A percentile compares a stretch with the other conserved stretches of the same genome.
phyloP scores from a whole-genome alignment of 2,329 filamentous ascomycete species.

The Penicillium sp. region DNA sequence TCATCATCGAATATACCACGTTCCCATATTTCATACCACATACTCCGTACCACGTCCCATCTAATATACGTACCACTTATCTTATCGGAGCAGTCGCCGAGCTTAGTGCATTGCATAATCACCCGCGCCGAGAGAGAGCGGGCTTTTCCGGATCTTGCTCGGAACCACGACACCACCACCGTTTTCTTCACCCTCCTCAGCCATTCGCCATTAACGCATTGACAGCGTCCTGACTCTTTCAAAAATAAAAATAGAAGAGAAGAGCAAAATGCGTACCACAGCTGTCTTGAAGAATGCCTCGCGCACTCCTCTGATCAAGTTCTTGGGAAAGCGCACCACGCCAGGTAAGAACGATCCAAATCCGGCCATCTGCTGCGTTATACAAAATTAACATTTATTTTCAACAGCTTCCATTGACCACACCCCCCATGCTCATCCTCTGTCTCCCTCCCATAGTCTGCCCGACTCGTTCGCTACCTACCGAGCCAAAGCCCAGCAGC shows the following conservation, averaged over 20 bases:
- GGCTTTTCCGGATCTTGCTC: slow-evolving; percentile 9
- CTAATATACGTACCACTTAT: not conserved
- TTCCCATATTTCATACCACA: no score
- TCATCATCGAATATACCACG: not conserved
- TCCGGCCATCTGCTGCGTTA: not conserved
- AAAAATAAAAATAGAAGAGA: not conserved
- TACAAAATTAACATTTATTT: not conserved
- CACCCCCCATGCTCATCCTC: slow-evolving; percentile 57
- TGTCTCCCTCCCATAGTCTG: slow-evolving; percentile 52
- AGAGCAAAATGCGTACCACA: slow-evolving; percentile 38
- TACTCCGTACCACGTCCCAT: not conserved
- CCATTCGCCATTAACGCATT: not conserved
- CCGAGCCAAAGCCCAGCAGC: slow-evolving; percentile 60
- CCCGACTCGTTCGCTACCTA: slow-evolving; percentile 61
- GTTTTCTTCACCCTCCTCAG: slow-evolving; percentile 7
- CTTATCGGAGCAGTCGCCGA: not conserved
- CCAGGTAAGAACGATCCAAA: slow-evolving; percentile 36
- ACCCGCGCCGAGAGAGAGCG: not conserved
- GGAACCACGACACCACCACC: not conserved
- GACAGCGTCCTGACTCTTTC: no score
- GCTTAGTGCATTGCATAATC: slow-evolving; percentile 4
- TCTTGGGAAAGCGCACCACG: slow-evolving; percentile 45
- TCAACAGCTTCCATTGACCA: slow-evolving; percentile 45
- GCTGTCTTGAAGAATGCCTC: slow-evolving; percentile 38
- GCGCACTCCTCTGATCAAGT: slow-evolving; percentile 48